phyloP scores from a whole-genome alignment of 257 asterid species.

The Plectranthus barbatus region DNA sequence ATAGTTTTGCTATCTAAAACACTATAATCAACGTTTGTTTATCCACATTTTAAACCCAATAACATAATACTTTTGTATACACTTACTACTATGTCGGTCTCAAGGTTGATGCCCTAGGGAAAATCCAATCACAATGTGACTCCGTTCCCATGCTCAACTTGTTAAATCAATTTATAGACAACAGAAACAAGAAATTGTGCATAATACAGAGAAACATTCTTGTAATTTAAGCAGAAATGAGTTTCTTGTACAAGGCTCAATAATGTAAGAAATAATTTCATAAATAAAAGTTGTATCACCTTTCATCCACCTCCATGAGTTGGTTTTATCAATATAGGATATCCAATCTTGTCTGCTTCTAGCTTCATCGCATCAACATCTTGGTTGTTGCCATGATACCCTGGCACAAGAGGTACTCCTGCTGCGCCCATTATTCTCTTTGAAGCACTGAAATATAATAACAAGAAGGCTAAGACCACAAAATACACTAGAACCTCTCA shows the following conservation, averaged over 20 bases:
- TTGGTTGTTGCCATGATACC: constrained; percentile 89
- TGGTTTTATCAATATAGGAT: constrained; percentile 93
- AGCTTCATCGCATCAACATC: constrained; percentile 83
- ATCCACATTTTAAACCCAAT: not conserved
- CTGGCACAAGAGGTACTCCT: constrained; percentile 99
- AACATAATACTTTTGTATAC: not conserved
- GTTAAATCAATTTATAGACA: not conserved
- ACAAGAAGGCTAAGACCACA: not conserved
- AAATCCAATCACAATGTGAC: constrained; percentile 8
- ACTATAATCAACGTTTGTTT: not conserved
- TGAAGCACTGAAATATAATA: constrained; percentile 67
- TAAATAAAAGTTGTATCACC: constrained; percentile 31
- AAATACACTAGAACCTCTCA: not conserved
- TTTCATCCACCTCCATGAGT: constrained; percentile 99
- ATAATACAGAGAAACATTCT: not conserved
- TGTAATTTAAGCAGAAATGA: not conserved
- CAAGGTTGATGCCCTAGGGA: not conserved
- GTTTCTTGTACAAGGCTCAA: not conserved
- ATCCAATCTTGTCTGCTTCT: constrained; percentile 92
- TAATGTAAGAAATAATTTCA: not conserved
- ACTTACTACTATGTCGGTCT: not conserved
- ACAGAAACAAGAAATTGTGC: not conserved
- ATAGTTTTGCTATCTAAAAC: not conserved
- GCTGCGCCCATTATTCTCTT: constrained; percentile 99
- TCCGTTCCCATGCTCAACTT: not conserved